A percentile compares a stretch with the other conserved stretches of the same genome.
Conservation (phyloP, 2,329 filamentous ascomycete species). For the Pseudogymnoascus verrucosus region DNA sequence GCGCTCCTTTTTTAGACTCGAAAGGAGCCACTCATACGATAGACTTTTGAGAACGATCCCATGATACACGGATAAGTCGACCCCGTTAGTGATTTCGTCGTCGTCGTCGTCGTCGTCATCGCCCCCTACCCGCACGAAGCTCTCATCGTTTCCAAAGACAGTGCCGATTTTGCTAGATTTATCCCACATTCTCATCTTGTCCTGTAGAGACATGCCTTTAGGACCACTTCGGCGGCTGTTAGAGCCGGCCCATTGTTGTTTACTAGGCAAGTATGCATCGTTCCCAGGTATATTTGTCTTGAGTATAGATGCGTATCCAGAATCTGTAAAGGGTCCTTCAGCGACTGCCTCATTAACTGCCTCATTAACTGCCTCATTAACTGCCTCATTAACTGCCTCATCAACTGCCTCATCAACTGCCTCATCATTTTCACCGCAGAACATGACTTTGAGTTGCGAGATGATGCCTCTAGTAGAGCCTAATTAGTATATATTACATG, state of each 20-base stretch:
- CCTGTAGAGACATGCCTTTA: slow-evolving; percentile 11
- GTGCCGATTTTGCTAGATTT: slow-evolving; percentile 8
- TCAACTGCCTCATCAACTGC: too few relatives aligned
- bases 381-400: too few relatives aligned
- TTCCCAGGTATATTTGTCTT: too few relatives aligned
- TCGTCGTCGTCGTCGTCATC: slow-evolving; percentile 13
- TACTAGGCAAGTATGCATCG: too few relatives aligned
- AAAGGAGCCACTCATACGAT: slow-evolving; percentile 14
- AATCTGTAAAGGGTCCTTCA: too few relatives aligned
- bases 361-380: too few relatives aligned
- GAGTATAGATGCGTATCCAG: too few relatives aligned
- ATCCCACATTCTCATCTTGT: slow-evolving; percentile 15
- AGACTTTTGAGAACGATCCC: slow-evolving; percentile 11
- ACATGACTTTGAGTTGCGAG: neutral
- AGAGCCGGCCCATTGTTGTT: too few relatives aligned
- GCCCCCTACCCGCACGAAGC: slow-evolving; percentile 9
- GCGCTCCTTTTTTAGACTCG: slow-evolving; percentile 7
- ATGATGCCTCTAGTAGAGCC: neutral
- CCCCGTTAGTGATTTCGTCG: slow-evolving; percentile 4
- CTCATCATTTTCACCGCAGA: neutral
- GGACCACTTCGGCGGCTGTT: neutral
- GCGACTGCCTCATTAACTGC: too few relatives aligned
- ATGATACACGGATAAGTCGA: slow-evolving; percentile 9
- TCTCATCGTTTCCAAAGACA: neutral
- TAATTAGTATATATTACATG: neutral